Conservation (phyloP, 768 basidiomycete genomes). For the Postia placenta region DNA sequence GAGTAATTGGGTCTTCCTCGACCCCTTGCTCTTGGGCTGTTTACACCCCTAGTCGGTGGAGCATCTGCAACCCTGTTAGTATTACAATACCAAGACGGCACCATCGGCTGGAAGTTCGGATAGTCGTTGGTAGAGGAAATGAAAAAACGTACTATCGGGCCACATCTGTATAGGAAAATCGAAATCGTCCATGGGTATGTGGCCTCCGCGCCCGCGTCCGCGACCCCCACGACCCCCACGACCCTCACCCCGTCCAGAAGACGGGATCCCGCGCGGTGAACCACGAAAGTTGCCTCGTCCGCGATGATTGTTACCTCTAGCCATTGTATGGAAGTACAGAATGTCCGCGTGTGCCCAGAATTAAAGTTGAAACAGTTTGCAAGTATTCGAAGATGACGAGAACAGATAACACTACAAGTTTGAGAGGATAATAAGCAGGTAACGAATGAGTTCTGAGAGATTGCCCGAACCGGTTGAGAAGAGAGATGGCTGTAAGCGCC, state of each 20-base stretch:
- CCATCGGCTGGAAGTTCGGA: neutral
- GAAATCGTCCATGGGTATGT: constrained; percentile 14
- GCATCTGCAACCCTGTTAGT: constrained; percentile 7
- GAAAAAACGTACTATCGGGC: constrained; percentile 20
- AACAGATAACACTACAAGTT: neutral
- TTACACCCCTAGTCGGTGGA: constrained; percentile 6
- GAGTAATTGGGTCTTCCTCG: neutral
- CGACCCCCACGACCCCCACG: constrained; percentile 20
- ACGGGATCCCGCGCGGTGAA: constrained; percentile 5
- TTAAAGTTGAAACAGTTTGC: no score
- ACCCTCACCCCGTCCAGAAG: constrained; percentile 10
- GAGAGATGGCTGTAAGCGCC: no score
- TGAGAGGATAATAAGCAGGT: neutral
- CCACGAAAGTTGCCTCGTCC: constrained; percentile 14
- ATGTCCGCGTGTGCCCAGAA: no score
- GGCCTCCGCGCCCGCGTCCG: constrained; percentile 19
- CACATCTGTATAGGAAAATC: constrained; percentile 26
- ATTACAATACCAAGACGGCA: neutral
- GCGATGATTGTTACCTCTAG: constrained; percentile 13
- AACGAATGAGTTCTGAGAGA: neutral
- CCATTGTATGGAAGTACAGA: constrained; percentile 19
- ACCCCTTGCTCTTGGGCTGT: constrained; percentile 21
- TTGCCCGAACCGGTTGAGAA: neutral
- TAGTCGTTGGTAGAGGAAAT: neutral
- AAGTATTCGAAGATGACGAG: neutral